A percentile compares a stretch with the other conserved stretches of the same genome.
phyloP scores from a whole-genome alignment of 2,329 filamentous ascomycete species.

The Podosphaera aphanis region DNA sequence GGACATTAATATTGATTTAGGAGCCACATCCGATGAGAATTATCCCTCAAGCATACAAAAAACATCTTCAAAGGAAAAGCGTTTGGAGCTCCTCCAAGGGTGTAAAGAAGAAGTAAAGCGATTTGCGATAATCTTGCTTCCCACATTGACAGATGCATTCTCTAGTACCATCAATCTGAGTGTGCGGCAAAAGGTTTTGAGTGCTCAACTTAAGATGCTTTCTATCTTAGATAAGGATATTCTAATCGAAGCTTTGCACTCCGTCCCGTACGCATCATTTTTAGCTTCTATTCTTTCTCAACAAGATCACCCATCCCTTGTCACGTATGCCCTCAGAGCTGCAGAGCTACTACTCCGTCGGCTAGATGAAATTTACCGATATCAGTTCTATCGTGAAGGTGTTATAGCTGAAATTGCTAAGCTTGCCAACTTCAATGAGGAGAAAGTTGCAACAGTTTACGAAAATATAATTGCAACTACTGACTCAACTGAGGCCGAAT shows the following conservation, averaged over 20 bases:
- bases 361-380: conserved; percentile 69
- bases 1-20: conserved; percentile 20
- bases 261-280: conserved; percentile 88
- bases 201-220: conserved; percentile 92
- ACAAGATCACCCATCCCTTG: conserved; percentile 70
- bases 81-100: conserved; percentile 56
- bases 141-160: conserved; percentile 86
- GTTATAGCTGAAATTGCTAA: conserved; percentile 81
- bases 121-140: conserved; percentile 80
- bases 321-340: conserved; percentile 70
- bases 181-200: conserved; percentile 84
- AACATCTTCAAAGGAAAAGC: conserved; percentile 50
- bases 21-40: conserved; percentile 20
- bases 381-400: conserved; percentile 92
- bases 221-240: conserved; percentile 77
- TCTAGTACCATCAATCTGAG: conserved; percentile 91
- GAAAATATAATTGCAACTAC: conserved; percentile 5
- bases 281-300: conserved; percentile 87
- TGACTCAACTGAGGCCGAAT: background rate
- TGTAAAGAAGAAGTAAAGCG: conserved; percentile 73
- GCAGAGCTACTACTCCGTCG: conserved; percentile 70
- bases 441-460: conserved; percentile 8
- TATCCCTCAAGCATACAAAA: conserved; percentile 21
- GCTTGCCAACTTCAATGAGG: conserved; percentile 28
- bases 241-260: conserved; percentile 60